Base-by-base conservation (phyloP, 805 yeast genomes). In the Kregervanrija delftensis region DNA sequence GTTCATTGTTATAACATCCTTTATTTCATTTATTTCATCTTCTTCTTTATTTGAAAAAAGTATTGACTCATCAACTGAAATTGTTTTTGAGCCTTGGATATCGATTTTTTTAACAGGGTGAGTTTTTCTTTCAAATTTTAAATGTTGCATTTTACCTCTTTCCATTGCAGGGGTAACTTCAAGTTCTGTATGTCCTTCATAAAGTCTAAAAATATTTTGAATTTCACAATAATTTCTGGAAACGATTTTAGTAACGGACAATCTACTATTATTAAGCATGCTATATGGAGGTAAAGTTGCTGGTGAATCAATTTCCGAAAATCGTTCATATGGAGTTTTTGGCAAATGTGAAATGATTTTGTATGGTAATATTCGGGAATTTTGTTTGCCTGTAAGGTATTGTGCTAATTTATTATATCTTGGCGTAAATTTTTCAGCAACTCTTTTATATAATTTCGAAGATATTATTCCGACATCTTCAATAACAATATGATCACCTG, bases 201-300 rank as follows among this genome's bases (percentile, higher is more conserved):
- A 83, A 0, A 77, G 55, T 28, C 70, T 69, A 56, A 77, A 83
- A 43, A 71, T 67, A 14, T 65, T 68, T 33, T 77, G 63, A 41
- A 83, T 61, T 59, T 83, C 90, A 64, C 91, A 83, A 86, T 87
- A 83, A 14, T 71, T 61, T 31, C 73, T 67, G 0, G 82, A 74
- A 11, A 81, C 60, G 11, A 83, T 57, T 44, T 69, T 72, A 0
- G 88, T 81, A 5, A 82, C 87, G 1, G 80, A 73, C 9, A 79
- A 56, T 34, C 83, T 54, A 5, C 65, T 35, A 31, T 30, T 11
- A 28, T 41, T 31, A 22, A 22, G 28, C 6, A 6, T 22, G 28
- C 28, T 22, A 22, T 22, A 22, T 22, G 28, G 28, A 22, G 28
- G 28, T 22, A 22, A 22, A 22, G 28, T 22, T 22, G 28, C 28